Evolutionary conservation across 768 basidiomycete genomes (phyloP), one percentile per base, ranked within the genome.

Genomic region (Guyanaporus albipodus): DNA sequence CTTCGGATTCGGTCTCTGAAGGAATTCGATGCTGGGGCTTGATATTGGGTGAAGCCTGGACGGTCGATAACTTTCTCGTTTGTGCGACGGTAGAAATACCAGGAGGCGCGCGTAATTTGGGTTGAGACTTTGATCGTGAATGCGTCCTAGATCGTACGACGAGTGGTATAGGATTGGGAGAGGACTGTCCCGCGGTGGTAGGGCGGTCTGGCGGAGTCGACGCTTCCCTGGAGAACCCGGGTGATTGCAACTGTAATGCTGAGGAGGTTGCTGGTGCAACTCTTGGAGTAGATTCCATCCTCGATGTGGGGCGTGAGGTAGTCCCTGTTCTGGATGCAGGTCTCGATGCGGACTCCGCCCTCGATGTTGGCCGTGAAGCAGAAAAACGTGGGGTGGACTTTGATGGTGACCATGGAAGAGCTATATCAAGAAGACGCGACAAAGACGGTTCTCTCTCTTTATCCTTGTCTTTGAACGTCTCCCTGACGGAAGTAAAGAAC

Each of bases 61-160:
- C 63, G 4, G 56, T 67, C 0, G 63, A 65, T 26, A 67, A 32
- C 35, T 60, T 57, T 53, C 65, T 56, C 10, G 53, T 52, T 31
- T 38, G 55, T 28, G 32, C 34, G 0, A n/a, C 45, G 15, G 48
- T 37, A 10, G 49, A 33, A 9, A 46, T 33, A 24, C 32, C 52
- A 21, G 46, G 29, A 4, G 55, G 46, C n/a, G 44, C 17, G 3
- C 45, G 51, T 21, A 69, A 46, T 54, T 62, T 71, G 3, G 71
- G 68, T 43, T 72, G 71, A 3, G 70, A 73, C 39, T 45, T 54
- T 5, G 70, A 67, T 18, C 67, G 60, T 22, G 61, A 54, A 11
- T 66, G 54, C 4, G 40, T 48, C 18, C 55, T 49, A 2, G 46
- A 12, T 17, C 46, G 49, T 15, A 37, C 38, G 2, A 11, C 34